Percentiles rank a stretch among this genome's conserved stretches.
Evolutionary conservation across 139 green algal species (phyloP).

Genomic region (Ettlia oleoabundans): DNA sequence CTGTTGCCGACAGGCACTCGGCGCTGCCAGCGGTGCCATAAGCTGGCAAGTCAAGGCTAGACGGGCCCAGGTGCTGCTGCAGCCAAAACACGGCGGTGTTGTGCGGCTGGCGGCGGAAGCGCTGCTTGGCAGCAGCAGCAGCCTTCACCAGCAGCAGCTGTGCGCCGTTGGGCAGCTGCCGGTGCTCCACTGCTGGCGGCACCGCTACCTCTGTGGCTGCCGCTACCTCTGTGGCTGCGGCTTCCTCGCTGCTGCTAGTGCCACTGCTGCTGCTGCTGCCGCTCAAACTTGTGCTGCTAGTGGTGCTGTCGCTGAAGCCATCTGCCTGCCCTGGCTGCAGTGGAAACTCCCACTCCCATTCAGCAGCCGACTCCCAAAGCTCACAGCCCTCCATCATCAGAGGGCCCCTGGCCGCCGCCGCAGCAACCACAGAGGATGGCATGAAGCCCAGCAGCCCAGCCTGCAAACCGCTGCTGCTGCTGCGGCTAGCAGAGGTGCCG

Average conservation of each 20-base stretch:
- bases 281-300: not conserved
- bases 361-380: constrained; percentile 25
- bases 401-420: not conserved
- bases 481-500: not conserved
- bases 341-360: constrained; percentile 23
- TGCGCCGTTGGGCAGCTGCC: constrained; percentile 18
- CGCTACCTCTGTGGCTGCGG: not conserved
- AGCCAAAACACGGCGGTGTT: constrained; percentile 26
- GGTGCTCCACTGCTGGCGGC: constrained; percentile 2
- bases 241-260: not conserved
- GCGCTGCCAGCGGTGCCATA: not conserved
- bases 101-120: not conserved
- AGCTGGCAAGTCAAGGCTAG: constrained; percentile 9
- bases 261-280: not conserved
- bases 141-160: constrained; percentile 26
- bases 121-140: not conserved
- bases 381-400: constrained; percentile 7
- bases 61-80: constrained; percentile 10
- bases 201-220: not conserved
- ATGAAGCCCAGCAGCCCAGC: constrained; percentile 13
- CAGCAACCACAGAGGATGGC: not conserved
- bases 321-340: too few species aligned
- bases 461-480: not conserved
- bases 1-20: not conserved
- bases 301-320: not conserved